Evolutionary conservation across 495 filamentous ascomycete genomes (phyloP).

Genomic region (Clohesyomyces aquaticus): DNA sequence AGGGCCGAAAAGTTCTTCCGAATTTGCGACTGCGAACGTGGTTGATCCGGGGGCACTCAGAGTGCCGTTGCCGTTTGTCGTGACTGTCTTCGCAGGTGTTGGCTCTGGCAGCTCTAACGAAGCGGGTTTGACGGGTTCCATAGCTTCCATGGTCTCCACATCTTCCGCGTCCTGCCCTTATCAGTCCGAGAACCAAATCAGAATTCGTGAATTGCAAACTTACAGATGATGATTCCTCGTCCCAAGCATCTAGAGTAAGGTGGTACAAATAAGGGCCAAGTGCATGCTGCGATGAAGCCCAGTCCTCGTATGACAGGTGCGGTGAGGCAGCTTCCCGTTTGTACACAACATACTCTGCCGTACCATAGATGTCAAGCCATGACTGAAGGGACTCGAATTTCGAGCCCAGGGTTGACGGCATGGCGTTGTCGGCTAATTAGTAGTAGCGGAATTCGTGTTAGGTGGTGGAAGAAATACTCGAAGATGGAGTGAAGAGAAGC

Average conservation of each 20-base stretch:
- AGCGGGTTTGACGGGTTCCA: slow-evolving; percentile 12
- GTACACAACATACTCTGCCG: slow-evolving; percentile 25
- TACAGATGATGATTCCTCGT: slow-evolving; percentile 20
- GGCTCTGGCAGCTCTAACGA: slow-evolving; percentile 1
- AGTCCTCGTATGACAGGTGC: slow-evolving; percentile 24
- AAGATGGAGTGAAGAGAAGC: neutral
- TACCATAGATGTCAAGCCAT: slow-evolving; percentile 20
- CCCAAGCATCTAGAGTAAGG: slow-evolving; percentile 26
- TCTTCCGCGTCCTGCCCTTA: slow-evolving; percentile 23
- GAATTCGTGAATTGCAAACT: neutral
- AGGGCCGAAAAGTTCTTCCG: neutral
- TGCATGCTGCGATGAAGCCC: slow-evolving; percentile 24
- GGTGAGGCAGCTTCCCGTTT: slow-evolving; percentile 11
- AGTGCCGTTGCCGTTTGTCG: slow-evolving; percentile 23
- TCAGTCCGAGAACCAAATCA: slow-evolving; percentile 4
- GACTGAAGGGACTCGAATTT: slow-evolving; percentile 14
- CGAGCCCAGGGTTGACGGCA: neutral
- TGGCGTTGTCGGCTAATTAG: neutral
- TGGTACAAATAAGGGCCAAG: slow-evolving; percentile 28
- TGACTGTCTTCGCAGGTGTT: slow-evolving; percentile 14
- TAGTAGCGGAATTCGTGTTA: slow-evolving; percentile 14
- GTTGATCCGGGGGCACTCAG: neutral
- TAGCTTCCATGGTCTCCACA: slow-evolving; percentile 2
- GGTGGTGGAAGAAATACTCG: slow-evolving; percentile 8
- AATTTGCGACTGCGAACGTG: neutral